Percentiles rank a stretch among this genome's conserved stretches.
Evolutionary conservation across 352 stramenopile genomes (phyloP).

Genomic region (Achlya hypogyna): DNA sequence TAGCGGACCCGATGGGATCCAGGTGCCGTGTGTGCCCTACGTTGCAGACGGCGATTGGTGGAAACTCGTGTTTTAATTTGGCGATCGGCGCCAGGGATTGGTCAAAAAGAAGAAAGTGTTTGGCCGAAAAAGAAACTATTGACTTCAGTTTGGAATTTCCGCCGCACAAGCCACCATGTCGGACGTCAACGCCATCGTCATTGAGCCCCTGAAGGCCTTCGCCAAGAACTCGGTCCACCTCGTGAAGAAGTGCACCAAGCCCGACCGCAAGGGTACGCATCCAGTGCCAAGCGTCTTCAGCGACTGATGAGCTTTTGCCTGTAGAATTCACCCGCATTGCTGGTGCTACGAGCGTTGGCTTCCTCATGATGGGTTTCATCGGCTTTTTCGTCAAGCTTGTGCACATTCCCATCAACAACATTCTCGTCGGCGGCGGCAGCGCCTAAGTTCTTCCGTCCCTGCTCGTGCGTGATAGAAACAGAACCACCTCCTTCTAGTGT

Average conservation of each 20-base stretch:
- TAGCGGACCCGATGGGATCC: neutral
- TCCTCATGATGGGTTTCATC: slow-evolving; percentile 99
- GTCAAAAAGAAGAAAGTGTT: neutral
- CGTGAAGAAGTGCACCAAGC: slow-evolving; percentile 99
- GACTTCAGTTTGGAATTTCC: neutral
- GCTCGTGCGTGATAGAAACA: slow-evolving; percentile 14
- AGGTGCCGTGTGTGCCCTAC: neutral
- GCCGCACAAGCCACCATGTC: slow-evolving; percentile 60
- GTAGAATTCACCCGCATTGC: slow-evolving; percentile 94
- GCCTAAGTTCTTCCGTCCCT: slow-evolving; percentile 58
- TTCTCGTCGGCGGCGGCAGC: slow-evolving; percentile 91
- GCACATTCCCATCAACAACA: slow-evolving; percentile 99
- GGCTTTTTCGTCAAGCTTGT: slow-evolving; percentile 99
- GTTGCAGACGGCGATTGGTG: neutral
- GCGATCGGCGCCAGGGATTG: neutral
- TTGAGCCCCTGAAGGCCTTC: slow-evolving; percentile 95
- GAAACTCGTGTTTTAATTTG: neutral
- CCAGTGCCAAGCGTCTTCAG: neutral
- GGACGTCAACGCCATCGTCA: slow-evolving; percentile 87
- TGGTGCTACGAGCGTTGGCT: slow-evolving; percentile 92
- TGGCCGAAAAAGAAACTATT: neutral
- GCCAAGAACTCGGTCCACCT: slow-evolving; percentile 96
- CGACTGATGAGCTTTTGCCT: neutral
- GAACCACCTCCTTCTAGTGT: slow-evolving; percentile 4
- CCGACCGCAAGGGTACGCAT: slow-evolving; percentile 92